Conservation (phyloP, 805 yeast genomes). For the Candida pseudofarinosa region DNA sequence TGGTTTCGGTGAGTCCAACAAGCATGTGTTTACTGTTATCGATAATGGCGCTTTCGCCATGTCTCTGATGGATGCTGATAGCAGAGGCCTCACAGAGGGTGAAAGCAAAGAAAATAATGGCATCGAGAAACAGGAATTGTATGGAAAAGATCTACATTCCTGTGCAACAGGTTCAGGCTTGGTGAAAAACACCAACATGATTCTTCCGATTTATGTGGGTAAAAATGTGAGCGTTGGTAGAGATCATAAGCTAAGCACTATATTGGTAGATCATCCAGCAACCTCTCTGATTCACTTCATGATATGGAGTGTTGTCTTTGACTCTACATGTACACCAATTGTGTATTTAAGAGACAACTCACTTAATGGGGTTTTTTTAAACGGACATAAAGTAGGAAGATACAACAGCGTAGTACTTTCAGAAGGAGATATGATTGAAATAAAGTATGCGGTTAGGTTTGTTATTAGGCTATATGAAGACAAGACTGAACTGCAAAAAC, state of each 20-base stretch:
- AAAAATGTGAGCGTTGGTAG: constrained; percentile 44
- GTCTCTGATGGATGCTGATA: background rate
- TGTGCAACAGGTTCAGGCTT: background rate
- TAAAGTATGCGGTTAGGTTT: constrained; percentile 18
- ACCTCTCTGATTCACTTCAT: constrained; percentile 47
- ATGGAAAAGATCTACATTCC: background rate
- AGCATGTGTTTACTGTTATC: background rate
- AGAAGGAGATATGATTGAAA: constrained; percentile 36
- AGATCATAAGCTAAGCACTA: constrained; percentile 18
- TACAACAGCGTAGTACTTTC: constrained; percentile 29
- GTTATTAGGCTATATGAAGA: background rate
- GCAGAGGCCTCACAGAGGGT: background rate
- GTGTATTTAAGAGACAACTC: constrained; percentile 50
- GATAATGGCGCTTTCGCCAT: background rate
- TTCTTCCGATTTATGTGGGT: constrained; percentile 21
- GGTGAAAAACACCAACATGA: background rate
- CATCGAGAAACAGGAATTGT: background rate
- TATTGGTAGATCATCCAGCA: constrained; percentile 31
- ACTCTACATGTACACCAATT: constrained; percentile 41
- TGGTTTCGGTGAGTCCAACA: background rate
- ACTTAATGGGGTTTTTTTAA: constrained; percentile 47
- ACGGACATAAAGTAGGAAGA: constrained; percentile 27
- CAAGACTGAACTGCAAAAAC: background rate
- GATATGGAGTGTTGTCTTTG: constrained; percentile 49
- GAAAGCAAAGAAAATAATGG: background rate